phyloP scores from a whole-genome alignment of 192 early-diverging fungal species.

The Phycomyces blakesleeanus region DNA sequence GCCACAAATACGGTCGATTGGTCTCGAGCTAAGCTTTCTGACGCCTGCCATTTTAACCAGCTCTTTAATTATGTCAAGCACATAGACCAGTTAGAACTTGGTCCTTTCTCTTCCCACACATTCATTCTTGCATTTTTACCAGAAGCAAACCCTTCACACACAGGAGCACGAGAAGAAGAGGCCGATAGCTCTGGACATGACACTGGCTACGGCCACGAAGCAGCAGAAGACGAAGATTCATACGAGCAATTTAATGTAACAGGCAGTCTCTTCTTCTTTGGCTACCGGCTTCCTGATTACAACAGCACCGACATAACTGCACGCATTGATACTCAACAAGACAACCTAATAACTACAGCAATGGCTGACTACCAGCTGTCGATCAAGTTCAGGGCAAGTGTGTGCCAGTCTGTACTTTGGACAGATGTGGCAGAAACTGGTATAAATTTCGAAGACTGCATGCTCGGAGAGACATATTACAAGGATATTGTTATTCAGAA shows the following conservation, averaged over 20 bases:
- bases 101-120: slow-evolving; percentile 60
- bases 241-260: slow-evolving; percentile 75
- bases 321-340: not conserved
- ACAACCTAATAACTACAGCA: slow-evolving; percentile 13
- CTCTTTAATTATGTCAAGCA: slow-evolving; percentile 92
- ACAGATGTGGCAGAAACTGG: slow-evolving; percentile 91
- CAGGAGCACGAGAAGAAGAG: slow-evolving; percentile 18
- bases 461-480: slow-evolving; percentile 83
- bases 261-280: slow-evolving; percentile 81
- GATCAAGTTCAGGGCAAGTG: slow-evolving; percentile 76
- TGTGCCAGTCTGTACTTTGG: slow-evolving; percentile 87
- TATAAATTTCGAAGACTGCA: slow-evolving; percentile 92
- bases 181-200: slow-evolving; percentile 22
- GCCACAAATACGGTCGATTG: slow-evolving; percentile 62
- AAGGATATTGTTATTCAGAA: slow-evolving; percentile 89
- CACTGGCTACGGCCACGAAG: slow-evolving; percentile 28
- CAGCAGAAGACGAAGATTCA: slow-evolving; percentile 53
- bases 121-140: slow-evolving; percentile 84
- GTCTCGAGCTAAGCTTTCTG: slow-evolving; percentile 48
- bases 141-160: slow-evolving; percentile 28
- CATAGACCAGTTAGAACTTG: slow-evolving; percentile 63
- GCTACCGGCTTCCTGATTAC: slow-evolving; percentile 41
- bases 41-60: slow-evolving; percentile 73
- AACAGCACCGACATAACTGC: not conserved
- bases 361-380: slow-evolving; percentile 53